Conservation (phyloP, 768 basidiomycete genomes). For the Auriscalpium orientale region DNA sequence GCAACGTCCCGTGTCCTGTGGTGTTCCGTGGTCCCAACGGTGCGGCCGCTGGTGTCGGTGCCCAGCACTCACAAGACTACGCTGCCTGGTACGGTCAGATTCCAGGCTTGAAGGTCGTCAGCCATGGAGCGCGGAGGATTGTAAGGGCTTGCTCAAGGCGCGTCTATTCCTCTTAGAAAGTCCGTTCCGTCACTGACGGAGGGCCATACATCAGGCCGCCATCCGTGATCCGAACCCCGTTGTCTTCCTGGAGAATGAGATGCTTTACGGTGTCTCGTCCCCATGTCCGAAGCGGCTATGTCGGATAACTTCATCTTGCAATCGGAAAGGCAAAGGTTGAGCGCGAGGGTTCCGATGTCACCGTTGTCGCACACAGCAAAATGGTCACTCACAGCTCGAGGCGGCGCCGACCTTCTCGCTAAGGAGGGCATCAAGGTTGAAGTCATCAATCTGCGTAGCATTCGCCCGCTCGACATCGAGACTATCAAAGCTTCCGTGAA, state of each 20-base stretch:
- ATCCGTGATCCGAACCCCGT: conserved; percentile 98
- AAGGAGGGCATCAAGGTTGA: conserved; percentile 98
- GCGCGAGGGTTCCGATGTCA: conserved; percentile 86
- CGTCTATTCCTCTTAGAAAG: conserved; percentile 8
- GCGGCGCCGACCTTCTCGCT: conserved; percentile 86
- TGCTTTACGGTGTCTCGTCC: conserved; percentile 97
- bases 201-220: conserved; percentile 52
- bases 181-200: background rate
- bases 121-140: conserved; percentile 97
- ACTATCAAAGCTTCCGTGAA: conserved; percentile 96
- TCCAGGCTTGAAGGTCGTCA: conserved; percentile 95
- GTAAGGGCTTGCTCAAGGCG: conserved; percentile 96
- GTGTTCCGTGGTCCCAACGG: conserved; percentile 99
- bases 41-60: conserved; percentile 92
- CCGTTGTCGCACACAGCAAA: conserved; percentile 95
- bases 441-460: conserved; percentile 93
- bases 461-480: conserved; percentile 95
- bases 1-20: conserved; percentile 97
- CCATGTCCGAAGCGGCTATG: conserved; percentile 91
- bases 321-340: conserved; percentile 98
- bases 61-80: conserved; percentile 98
- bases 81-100: conserved; percentile 91
- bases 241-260: conserved; percentile 98
- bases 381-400: conserved; percentile 96
- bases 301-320: conserved; percentile 88